phyloP scores from a whole-genome alignment of 495 filamentous ascomycete species.

The Chaetomidium leptoderma region DNA sequence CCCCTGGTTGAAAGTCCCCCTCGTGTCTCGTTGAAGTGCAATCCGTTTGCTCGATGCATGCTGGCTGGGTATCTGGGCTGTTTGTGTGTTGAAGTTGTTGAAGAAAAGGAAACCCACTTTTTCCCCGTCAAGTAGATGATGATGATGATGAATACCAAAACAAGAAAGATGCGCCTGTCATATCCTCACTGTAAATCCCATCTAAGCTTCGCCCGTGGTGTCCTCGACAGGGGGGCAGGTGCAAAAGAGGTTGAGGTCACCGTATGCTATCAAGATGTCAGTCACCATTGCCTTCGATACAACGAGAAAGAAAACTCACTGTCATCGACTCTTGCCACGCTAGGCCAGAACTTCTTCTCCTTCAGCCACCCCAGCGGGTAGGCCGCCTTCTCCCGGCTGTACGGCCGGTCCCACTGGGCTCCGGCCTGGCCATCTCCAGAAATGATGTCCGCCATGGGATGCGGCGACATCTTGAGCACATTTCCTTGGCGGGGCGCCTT shows the following conservation, averaged over 20 bases:
- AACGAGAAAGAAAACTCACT: conserved; percentile 49
- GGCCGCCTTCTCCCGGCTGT: conserved; percentile 77
- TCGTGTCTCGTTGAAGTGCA: conserved; percentile 1
- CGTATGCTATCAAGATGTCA: conserved; percentile 60
- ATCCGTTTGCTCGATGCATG: not conserved
- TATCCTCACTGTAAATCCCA: not conserved
- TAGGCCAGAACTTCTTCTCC: conserved; percentile 99
- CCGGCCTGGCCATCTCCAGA: conserved; percentile 45
- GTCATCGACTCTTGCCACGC: conserved; percentile 84
- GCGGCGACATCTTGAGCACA: conserved; percentile 87
- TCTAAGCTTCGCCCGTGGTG: conserved; percentile 33
- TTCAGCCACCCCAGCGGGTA: conserved; percentile 81
- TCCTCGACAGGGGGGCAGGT: conserved; percentile 84
- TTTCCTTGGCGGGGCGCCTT: conserved; percentile 74
- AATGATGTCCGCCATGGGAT: conserved; percentile 79
- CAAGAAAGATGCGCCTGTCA: not conserved
- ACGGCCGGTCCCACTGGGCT: conserved; percentile 69
- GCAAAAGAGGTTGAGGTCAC: conserved; percentile 92
- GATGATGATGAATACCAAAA: not conserved
- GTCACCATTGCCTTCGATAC: conserved; percentile 17
- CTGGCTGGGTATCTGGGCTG: conserved; percentile 5
- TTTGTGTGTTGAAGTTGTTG: conserved; percentile 3
- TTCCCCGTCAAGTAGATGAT: not conserved
- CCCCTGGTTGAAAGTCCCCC: not conserved
- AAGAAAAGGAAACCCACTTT: conserved; percentile 1